These are phyloP conservation scores for Cyclotella choctawhatcheeana DNA, from an alignment of 108 stramenopile species.

Conservation along the genomic window DNA sequence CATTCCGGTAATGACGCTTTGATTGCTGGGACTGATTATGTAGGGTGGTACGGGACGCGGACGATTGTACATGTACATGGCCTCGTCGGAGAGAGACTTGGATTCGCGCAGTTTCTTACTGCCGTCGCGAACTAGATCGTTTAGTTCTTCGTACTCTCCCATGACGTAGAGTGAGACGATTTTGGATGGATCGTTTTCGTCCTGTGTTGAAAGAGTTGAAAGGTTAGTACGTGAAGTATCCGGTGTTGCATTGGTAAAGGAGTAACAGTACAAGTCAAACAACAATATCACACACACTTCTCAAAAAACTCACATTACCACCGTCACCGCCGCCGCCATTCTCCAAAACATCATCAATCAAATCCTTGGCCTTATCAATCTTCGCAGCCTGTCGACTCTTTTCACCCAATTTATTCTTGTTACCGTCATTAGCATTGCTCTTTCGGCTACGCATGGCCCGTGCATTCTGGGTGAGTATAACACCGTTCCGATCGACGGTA, in stretches of 20 bases:
- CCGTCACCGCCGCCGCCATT: slow-evolving; percentile 62
- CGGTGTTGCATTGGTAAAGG: no score
- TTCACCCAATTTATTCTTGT: slow-evolving; percentile 74
- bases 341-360: slow-evolving; percentile 76
- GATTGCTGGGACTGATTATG: slow-evolving; percentile 18
- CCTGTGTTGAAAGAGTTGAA: no score
- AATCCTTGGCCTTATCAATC: slow-evolving; percentile 88
- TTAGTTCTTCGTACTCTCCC: slow-evolving; percentile 90
- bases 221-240: no score
- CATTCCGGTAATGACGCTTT: not conserved
- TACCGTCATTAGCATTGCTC: no score
- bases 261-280: no score
- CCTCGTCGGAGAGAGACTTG: slow-evolving; percentile 60
- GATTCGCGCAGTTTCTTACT: slow-evolving; percentile 84
- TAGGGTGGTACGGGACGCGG: slow-evolving; percentile 37
- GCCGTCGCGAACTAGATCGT: slow-evolving; percentile 88
- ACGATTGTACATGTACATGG: slow-evolving; percentile 63
- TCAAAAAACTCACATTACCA: slow-evolving; percentile 39
- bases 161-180: slow-evolving; percentile 75
- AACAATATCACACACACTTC: not conserved
- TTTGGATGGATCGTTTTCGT: slow-evolving; percentile 78
- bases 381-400: slow-evolving; percentile 86
- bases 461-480: slow-evolving; percentile 76
- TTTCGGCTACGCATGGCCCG: slow-evolving; percentile 73
- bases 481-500: slow-evolving; percentile 70